A percentile compares a stretch with the other conserved stretches of the same genome.
Conservation (phyloP, 1,284 basidiomycete genomes). For the Ganoderma resinaceum region DNA sequence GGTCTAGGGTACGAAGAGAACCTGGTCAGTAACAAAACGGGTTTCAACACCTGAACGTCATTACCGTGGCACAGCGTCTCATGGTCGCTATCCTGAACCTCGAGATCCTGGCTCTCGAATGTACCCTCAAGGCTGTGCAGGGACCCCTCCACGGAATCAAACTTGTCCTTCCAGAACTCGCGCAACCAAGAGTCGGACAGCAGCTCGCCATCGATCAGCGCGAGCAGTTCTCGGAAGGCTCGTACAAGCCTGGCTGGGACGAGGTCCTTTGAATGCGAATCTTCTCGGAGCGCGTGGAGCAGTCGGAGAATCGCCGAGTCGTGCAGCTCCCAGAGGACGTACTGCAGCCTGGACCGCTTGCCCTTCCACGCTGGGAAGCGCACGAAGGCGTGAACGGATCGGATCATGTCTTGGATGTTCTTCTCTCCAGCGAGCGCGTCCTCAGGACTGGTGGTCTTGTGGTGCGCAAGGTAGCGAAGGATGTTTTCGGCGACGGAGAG, state of each 20-base stretch:
- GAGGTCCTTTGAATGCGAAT: slow-evolving; percentile 2
- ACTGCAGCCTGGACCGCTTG: slow-evolving; percentile 13
- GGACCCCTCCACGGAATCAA: not conserved
- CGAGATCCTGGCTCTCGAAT: slow-evolving; percentile 2
- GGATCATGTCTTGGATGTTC: slow-evolving; percentile 7
- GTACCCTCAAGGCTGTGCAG: not conserved
- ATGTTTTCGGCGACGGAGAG: not conserved
- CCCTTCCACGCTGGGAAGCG: slow-evolving; percentile 12
- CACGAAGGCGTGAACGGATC: not conserved
- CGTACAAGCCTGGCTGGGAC: not conserved
- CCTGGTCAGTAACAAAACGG: not conserved
- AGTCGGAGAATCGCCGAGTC: slow-evolving; percentile 7
- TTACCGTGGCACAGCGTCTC: not conserved
- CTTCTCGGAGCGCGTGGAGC: not conserved
- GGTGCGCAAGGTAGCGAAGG: not conserved
- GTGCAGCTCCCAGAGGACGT: slow-evolving; percentile 19
- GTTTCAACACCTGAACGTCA: not conserved
- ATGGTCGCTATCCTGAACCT: not conserved
- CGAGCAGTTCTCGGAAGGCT: slow-evolving; percentile 4
- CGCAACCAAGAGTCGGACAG: slow-evolving; percentile 13
- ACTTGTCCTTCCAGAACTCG: slow-evolving; percentile 19
- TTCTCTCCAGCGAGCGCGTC: slow-evolving; percentile 7
- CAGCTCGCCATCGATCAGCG: slow-evolving; percentile 7
- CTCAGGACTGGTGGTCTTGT: slow-evolving; percentile 1
- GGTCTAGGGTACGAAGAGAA: not conserved